Percentiles rank a stretch among this genome's conserved stretches.
Evolutionary conservation across 257 asterid species (phyloP).

Genomic region (Solanum corneliomulleri): DNA sequence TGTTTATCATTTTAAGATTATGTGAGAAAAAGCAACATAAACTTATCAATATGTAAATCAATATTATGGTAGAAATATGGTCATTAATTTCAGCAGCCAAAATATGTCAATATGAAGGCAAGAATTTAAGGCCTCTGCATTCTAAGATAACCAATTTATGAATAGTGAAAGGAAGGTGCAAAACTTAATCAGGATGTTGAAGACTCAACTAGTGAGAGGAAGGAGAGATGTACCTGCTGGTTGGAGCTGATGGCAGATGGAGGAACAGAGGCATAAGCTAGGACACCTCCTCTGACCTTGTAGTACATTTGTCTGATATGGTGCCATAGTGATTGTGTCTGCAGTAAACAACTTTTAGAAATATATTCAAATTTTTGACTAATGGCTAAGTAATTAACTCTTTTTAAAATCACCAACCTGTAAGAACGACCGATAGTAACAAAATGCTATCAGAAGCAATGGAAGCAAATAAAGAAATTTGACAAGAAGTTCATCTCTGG

Average conservation of each 20-base stretch:
- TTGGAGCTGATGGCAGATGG: slow-evolving; percentile 54
- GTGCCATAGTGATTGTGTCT: slow-evolving; percentile 64
- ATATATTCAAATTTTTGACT: neutral
- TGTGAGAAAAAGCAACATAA: neutral
- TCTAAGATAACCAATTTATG: neutral
- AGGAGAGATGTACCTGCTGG: slow-evolving; percentile 45
- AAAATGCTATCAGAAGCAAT: slow-evolving; percentile 36
- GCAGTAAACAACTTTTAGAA: slow-evolving; percentile 10
- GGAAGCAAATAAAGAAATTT: slow-evolving; percentile 71
- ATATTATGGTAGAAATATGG: neutral
- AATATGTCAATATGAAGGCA: neutral
- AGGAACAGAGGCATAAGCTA: slow-evolving; percentile 59
- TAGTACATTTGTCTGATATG: slow-evolving; percentile 64
- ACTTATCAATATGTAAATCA: neutral
- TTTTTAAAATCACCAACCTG: slow-evolving; percentile 39
- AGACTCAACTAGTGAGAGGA: neutral
- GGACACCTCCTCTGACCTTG: slow-evolving; percentile 69
- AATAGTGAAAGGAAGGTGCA: neutral
- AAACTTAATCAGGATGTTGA: neutral
- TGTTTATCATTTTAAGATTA: slow-evolving; percentile 24
- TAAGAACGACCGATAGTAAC: slow-evolving; percentile 57
- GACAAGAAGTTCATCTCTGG: slow-evolving; percentile 54
- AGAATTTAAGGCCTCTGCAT: neutral
- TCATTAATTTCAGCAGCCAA: neutral
- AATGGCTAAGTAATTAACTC: neutral